Evolutionary conservation across 75 land plant genomes (phyloP).

Genomic region (Isoetes taiwanensis): DNA sequence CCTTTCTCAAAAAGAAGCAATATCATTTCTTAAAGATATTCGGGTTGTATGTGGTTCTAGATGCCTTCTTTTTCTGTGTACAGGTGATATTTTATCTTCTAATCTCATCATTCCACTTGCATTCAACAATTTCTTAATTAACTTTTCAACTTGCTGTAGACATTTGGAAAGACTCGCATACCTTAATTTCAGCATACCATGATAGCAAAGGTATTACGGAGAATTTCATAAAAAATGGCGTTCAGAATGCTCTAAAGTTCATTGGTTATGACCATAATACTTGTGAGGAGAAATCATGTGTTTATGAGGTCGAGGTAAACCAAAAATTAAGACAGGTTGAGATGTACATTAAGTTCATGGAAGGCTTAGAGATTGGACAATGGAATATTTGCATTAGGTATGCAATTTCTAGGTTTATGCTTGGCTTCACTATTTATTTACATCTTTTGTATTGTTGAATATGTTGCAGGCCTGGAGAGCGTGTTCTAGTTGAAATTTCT

Average conservation of each 20-base stretch:
- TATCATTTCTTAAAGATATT: conserved; percentile 10
- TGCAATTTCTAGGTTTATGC: too few relatives aligned
- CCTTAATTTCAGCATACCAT: conserved; percentile 21
- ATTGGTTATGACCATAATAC: conserved; percentile 10
- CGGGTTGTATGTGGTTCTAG: conserved; percentile 8
- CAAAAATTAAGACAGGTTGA: conserved; percentile 18
- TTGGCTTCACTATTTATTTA: too few relatives aligned
- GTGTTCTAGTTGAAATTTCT: conserved; percentile 23
- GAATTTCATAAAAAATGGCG: conserved; percentile 28
- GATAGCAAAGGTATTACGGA: conserved; percentile 25
- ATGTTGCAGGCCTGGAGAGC: conserved; percentile 22
- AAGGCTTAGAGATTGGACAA: conserved; percentile 8
- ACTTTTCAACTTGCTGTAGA: conserved; percentile 16
- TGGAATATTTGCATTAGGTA: conserved; percentile 21
- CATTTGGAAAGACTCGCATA: conserved; percentile 24
- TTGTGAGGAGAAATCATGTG: conserved; percentile 12
- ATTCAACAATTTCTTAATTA: too few relatives aligned
- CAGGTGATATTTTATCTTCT: too few relatives aligned
- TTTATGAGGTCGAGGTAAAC: conserved; percentile 25
- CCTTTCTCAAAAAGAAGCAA: conserved; percentile 8
- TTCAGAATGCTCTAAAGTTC: conserved; percentile 19
- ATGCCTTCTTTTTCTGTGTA: conserved; percentile 21
- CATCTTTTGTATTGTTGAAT: too few relatives aligned
- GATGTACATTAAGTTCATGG: conserved; percentile 23
- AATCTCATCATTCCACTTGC: too few relatives aligned